phyloP scores from a whole-genome alignment of 495 filamentous ascomycete species.

The Tirmania nivea region DNA sequence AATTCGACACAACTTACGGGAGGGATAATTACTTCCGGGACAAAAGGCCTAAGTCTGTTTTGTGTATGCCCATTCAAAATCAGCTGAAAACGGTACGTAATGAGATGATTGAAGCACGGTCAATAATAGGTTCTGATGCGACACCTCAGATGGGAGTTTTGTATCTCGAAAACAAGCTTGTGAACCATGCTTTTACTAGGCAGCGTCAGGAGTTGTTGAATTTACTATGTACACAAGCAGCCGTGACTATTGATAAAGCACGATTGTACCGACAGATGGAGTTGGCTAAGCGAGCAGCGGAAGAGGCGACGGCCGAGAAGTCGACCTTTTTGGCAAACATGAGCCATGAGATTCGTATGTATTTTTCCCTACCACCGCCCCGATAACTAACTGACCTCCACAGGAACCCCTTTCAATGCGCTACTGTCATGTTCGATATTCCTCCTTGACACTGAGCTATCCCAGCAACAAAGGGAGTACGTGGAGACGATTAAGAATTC shows the following conservation, averaged over 20 bases:
- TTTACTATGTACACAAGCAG: conserved; percentile 18
- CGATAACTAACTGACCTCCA: not conserved
- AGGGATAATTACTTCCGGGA: conserved; percentile 16
- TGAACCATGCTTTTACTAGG: conserved; percentile 18
- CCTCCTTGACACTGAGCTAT: conserved; percentile 33
- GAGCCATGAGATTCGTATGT: conserved; percentile 17
- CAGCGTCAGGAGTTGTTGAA: conserved; percentile 18
- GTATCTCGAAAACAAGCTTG: conserved; percentile 18
- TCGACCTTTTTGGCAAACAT: conserved; percentile 19
- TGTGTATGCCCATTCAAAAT: conserved; percentile 20
- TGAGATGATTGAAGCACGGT: not conserved
- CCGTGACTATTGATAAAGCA: conserved; percentile 20
- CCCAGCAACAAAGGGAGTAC: conserved; percentile 32
- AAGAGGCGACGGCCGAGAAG: conserved; percentile 19
- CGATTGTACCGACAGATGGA: conserved; percentile 21
- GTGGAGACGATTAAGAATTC: conserved; percentile 43
- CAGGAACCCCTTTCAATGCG: conserved; percentile 18
- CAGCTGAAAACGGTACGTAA: conserved; percentile 12
- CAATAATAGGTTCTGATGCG: not conserved
- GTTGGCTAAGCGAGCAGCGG: conserved; percentile 17
- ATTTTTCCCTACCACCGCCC: not conserved
- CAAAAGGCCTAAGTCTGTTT: conserved; percentile 15
- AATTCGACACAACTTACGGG: conserved; percentile 18
- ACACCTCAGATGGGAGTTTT: conserved; percentile 11
- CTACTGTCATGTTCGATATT: conserved; percentile 20